Evolutionary conservation across 2,329 filamentous ascomycete species (phyloP).

Genomic region (Penicillium sp.): DNA sequence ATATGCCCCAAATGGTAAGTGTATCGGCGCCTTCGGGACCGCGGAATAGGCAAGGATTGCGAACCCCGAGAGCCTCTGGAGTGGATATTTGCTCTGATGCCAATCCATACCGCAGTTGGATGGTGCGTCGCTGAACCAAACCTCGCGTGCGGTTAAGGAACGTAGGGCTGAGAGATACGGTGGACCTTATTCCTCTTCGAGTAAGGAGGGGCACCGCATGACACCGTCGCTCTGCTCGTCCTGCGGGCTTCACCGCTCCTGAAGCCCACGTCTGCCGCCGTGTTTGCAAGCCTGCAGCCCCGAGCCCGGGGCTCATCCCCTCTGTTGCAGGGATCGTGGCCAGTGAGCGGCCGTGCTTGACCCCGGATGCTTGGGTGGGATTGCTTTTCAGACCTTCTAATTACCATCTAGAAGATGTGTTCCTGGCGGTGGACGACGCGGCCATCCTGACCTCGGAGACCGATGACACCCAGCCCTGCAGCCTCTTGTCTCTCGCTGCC

Average conservation of each 20-base stretch:
- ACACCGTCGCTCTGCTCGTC: neutral
- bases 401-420: slow-evolving; percentile 32
- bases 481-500: neutral
- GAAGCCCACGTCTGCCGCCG: slow-evolving; percentile 12
- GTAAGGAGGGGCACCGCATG: slow-evolving; percentile 11
- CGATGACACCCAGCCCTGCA: slow-evolving; percentile 2
- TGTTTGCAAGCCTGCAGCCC: slow-evolving; percentile 16
- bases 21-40: neutral
- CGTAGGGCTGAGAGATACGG: slow-evolving; percentile 3
- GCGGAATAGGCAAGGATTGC: neutral
- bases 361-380: slow-evolving; percentile 25
- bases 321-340: slow-evolving; percentile 13
- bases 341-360: slow-evolving; percentile 10
- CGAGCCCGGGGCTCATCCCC: slow-evolving; percentile 15
- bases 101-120: neutral
- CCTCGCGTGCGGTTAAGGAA: neutral
- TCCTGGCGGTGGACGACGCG: slow-evolving; percentile 25
- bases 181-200: slow-evolving; percentile 5
- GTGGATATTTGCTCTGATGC: too few relatives aligned
- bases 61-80: neutral
- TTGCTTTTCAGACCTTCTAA: slow-evolving; percentile 25
- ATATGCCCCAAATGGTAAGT: neutral
- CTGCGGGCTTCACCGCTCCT: slow-evolving; percentile 20
- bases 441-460: slow-evolving; percentile 8
- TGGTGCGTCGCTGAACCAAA: neutral